Conservation (phyloP, 805 yeast genomes). For the Metschnikowia sp. region DNA sequence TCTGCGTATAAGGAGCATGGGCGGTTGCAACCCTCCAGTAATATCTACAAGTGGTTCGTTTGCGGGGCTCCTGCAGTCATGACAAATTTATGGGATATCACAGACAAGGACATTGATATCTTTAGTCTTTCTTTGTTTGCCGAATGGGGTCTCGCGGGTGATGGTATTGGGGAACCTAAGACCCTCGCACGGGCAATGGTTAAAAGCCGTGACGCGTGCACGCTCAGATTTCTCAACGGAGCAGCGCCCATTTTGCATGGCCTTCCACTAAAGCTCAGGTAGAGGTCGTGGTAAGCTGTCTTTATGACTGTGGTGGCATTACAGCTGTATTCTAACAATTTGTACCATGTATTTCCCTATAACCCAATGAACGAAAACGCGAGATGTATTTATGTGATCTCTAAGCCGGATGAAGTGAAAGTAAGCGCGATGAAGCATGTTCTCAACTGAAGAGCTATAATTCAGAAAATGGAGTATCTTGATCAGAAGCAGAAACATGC, state of each 20-base stretch:
- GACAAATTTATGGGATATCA: conserved; percentile 94
- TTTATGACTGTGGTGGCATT: too few species aligned
- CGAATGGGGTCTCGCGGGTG: conserved; percentile 56
- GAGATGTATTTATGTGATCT: too few species aligned
- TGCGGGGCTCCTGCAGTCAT: conserved; percentile 83
- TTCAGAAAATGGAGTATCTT: conserved; percentile 11
- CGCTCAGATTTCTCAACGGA: conserved; percentile 75
- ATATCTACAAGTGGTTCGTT: conserved; percentile 66
- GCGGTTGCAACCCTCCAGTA: conserved; percentile 68
- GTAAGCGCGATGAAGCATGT: too few species aligned
- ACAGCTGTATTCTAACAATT: neutral
- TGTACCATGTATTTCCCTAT: neutral
- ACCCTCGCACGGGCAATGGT: conserved; percentile 56
- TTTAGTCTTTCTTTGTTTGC: conserved; percentile 62
- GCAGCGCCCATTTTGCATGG: conserved; percentile 94
- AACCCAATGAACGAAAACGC: neutral
- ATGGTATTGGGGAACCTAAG: conserved; percentile 8
- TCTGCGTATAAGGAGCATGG: conserved; percentile 62
- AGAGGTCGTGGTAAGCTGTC: neutral
- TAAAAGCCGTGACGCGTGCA: conserved; percentile 63
- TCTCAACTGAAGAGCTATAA: neutral
- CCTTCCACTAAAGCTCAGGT: conserved; percentile 49
- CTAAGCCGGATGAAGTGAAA: too few species aligned
- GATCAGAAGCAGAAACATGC: conserved; percentile 12
- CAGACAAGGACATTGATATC: conserved; percentile 89